Evolutionary conservation across 306 rosid genomes (phyloP), one percentile per base, ranked within the genome.

Genomic region (Cucurbita argyrosperma): DNA sequence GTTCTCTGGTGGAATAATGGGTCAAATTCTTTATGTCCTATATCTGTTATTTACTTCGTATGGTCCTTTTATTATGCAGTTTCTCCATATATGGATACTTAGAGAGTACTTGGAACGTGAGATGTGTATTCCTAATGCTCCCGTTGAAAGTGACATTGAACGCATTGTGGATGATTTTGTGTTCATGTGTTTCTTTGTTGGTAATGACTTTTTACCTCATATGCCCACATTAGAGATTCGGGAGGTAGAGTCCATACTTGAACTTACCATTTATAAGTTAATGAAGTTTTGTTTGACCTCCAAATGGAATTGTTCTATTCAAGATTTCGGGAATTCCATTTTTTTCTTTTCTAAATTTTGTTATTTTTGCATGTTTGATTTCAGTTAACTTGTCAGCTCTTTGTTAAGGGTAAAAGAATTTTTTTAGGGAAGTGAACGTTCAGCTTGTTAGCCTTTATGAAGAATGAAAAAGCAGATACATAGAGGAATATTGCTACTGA

Each of bases 191-290:
- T 95, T 95, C 77, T 95, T 95, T 42, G 97, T 95, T 64, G 97
- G 99, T 72, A 95, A 95, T 67, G 99, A 95, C 86, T 95, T 95
- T 82, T 87, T 95, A 73, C 99, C 99, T 10, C 99, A 95, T 77
- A 91, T 95, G 99, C 97, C 99, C 39, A 95, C 97, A 4, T 75
- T 95, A 50, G 99, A 95, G 86, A 95, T 95, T 69, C 96, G 99
- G 21, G 99, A 95, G 97, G 99, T 95, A 74, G 64, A 84, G 0
- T 49, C 0, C 35, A n/a, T 75, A 37, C 10, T 15, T 75, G 18
- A 37, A 12, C 58, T 35, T 51, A n/a, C 59, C 45, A 50, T 69
- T 67, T 19, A 46, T 23, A 66, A 11, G 72, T 47, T 21, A 4
- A 45, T 45, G 26, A 18, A 45, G 10, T 66, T 43, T 10, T 68